Evolutionary conservation across 2,329 filamentous ascomycete species (phyloP).

Genomic region (Penicillium sp.): DNA sequence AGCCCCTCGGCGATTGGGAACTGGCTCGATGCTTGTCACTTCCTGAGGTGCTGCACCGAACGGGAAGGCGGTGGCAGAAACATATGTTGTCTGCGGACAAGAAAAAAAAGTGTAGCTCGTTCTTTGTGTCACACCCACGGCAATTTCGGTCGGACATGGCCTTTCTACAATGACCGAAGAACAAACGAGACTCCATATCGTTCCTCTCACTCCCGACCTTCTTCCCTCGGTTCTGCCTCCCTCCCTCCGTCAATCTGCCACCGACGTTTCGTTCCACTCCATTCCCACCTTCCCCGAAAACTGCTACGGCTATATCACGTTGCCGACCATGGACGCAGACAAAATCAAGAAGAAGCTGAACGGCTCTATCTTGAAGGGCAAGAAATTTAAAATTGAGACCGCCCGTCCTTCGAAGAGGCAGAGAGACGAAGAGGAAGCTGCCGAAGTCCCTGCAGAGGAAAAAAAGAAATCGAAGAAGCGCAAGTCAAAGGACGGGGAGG

Average conservation of each 20-base stretch:
- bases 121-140: background rate
- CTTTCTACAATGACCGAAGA: constrained; percentile 31
- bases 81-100: constrained; percentile 4
- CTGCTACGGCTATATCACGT: constrained; percentile 83
- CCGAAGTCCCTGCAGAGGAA: constrained; percentile 42
- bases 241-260: constrained; percentile 63
- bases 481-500: constrained; percentile 50
- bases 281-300: constrained; percentile 86
- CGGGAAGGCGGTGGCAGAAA: constrained; percentile 3
- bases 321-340: constrained; percentile 79
- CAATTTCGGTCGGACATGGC: background rate
- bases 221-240: constrained; percentile 69
- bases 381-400: constrained; percentile 79
- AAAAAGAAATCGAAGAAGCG: constrained; percentile 49
- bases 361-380: constrained; percentile 78
- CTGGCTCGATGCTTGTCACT: background rate
- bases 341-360: constrained; percentile 89
- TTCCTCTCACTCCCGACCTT: constrained; percentile 75
- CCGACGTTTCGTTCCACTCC: constrained; percentile 83
- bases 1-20: background rate
- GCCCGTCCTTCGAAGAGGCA: constrained; percentile 65
- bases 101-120: constrained; percentile 1
- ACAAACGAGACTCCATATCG: constrained; percentile 72
- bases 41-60: background rate
- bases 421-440: constrained; percentile 39